phyloP scores from a whole-genome alignment of 2,329 filamentous ascomycete genomes.

The Trichoderma citrinoviride region DNA sequence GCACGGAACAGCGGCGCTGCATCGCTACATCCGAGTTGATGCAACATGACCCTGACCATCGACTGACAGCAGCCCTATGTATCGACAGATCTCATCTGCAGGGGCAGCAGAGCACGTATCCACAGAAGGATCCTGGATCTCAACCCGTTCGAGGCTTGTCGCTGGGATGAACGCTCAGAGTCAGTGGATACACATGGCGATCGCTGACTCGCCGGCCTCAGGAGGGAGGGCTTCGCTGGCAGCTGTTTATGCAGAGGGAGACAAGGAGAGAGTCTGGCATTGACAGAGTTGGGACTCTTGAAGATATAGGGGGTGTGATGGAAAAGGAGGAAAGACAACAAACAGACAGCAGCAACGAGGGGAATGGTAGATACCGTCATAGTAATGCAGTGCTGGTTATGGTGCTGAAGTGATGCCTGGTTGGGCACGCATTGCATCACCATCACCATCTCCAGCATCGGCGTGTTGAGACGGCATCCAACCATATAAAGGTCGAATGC shows the following conservation, averaged over 20 bases:
- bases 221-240: conserved; percentile 18
- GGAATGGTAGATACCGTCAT: neutral
- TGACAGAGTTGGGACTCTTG: neutral
- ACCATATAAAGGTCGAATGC: neutral
- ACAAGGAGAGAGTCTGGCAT: neutral
- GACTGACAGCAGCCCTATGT: too few relatives aligned
- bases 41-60: too few relatives aligned
- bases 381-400: neutral
- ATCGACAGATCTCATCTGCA: too few relatives aligned
- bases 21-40: too few relatives aligned
- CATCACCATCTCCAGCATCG: too few relatives aligned
- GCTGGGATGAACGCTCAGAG: too few relatives aligned
- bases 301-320: neutral
- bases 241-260: neutral
- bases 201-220: conserved; percentile 9
- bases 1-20: too few relatives aligned
- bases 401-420: neutral
- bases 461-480: neutral
- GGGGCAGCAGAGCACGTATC: too few relatives aligned
- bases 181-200: conserved; percentile 17
- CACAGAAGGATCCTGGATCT: too few relatives aligned
- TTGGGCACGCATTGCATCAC: too few relatives aligned
- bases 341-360: too few relatives aligned
- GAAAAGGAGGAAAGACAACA: neutral
- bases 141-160: too few relatives aligned